Evolutionary conservation across 2,329 filamentous ascomycete genomes (phyloP).

Genomic region (Ilyonectria sp.): DNA sequence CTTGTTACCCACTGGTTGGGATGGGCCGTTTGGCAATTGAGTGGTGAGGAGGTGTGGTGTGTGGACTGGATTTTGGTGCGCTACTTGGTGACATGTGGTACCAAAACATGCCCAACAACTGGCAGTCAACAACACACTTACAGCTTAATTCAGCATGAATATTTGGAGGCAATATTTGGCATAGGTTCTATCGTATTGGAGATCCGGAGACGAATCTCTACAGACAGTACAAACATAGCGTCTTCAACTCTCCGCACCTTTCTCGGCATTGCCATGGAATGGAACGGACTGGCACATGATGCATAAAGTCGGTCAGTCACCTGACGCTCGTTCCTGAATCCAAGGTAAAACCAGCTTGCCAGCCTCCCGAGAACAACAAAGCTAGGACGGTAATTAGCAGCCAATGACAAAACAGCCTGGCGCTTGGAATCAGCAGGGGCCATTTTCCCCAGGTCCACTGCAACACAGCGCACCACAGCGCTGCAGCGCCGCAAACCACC

Average conservation of each 20-base stretch:
- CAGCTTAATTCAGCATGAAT: no score
- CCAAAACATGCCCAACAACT: no score
- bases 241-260: background rate
- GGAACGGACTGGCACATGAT: background rate
- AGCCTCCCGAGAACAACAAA: background rate
- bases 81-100: no score
- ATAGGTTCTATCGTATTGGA: background rate
- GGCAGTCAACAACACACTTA: no score
- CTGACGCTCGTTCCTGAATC: background rate
- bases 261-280: background rate
- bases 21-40: no score
- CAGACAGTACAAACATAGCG: background rate
- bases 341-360: background rate
- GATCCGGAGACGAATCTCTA: background rate
- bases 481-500: background rate
- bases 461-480: background rate
- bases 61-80: no score
- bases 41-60: no score
- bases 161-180: no score
- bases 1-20: background rate
- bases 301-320: background rate
- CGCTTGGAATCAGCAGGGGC: background rate
- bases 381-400: slow-evolving; percentile 5
- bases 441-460: slow-evolving; percentile 8
- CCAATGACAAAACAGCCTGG: slow-evolving; percentile 26